phyloP scores from a whole-genome alignment of 208 protist genomes.

The Acanthamoeba castellanii region DNA sequence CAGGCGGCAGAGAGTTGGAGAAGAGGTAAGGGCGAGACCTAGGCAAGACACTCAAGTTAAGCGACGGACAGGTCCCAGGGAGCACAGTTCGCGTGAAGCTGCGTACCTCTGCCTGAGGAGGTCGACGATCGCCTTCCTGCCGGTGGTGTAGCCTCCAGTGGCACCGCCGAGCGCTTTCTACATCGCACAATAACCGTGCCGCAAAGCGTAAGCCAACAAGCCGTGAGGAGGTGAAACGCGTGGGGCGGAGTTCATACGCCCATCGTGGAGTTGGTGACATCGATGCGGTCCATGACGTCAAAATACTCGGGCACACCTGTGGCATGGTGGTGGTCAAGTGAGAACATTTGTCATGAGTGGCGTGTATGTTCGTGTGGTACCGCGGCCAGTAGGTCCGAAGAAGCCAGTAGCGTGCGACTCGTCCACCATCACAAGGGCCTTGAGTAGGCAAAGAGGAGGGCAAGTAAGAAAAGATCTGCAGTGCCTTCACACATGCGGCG shows the following conservation, averaged over 20 bases:
- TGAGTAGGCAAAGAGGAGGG: not conserved
- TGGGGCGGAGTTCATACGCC: constrained; percentile 68
- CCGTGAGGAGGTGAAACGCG: not conserved
- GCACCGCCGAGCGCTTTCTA: constrained; percentile 72
- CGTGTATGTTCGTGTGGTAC: not conserved
- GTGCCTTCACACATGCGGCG: too few relatives aligned
- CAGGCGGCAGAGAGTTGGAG: constrained; percentile 92
- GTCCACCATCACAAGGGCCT: constrained; percentile 90
- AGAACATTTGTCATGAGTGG: not conserved
- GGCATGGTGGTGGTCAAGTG: constrained; percentile 77
- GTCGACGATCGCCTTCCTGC: constrained; percentile 89
- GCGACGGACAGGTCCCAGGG: not conserved
- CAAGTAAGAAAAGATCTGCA: not conserved
- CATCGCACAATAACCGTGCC: too few relatives aligned
- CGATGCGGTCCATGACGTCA: constrained; percentile 88
- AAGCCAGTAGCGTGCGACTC: constrained; percentile 93
- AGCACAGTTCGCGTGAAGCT: not conserved
- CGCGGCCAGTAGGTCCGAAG: constrained; percentile 89
- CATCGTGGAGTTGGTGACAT: constrained; percentile 92
- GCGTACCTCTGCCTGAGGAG: constrained; percentile 89
- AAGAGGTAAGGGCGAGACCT: constrained; percentile 93
- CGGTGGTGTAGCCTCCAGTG: constrained; percentile 89
- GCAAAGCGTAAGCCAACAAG: not conserved
- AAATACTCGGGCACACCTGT: constrained; percentile 82
- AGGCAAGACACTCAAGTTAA: not conserved